Base-by-base conservation (phyloP, 2,329 filamentous ascomycete genomes). In the Diaporthe amygdali region DNA sequence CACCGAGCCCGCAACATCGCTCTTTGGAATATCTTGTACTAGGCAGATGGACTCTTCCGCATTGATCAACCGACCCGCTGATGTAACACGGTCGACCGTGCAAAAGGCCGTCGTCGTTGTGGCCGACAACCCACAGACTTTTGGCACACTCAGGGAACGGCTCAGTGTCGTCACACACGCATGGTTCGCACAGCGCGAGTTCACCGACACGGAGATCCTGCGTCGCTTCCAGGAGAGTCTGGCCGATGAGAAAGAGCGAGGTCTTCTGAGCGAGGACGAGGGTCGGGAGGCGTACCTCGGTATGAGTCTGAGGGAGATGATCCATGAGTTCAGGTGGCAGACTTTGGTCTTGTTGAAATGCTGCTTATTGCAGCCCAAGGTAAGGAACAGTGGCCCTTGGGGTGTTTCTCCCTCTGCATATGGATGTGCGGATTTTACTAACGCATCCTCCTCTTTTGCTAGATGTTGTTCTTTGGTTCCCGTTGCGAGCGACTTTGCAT, bases 381-480 rank as follows among this genome's bases (percentile, higher is more conserved):
- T 97, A 75, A 71, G 78, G 25, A 52, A 32, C 15, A 39, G 1
- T 9, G 30, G 30, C 1, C 20, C 5, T 22, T 10, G 12, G n/a
- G 6, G 5, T 8, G 6, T 12, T 34, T 32, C 27, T 5, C 9
- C n/a, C 17, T 8, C 5, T 7, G 3, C 15, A 7, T 30, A 10
- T 4, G 15, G 15, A 12, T 9, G n/a, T 15, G 2, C 7, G 39
- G 22, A 22, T 22, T 46, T 54, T 64, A 15, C 54, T 27, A 30
- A 68, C 55, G 63, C 22, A 32, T 66, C 6, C 54, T 14, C 20
- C 30, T 27, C 30, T 41, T 17, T 32, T 17, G 34, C 0, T 76
- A 97, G 95, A 98, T 98, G 93, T 91, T 99, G 68, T 98, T 99
- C 84, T 99, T 98, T 78, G 95, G 96, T 73, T 95, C 96, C n/a